Evolutionary conservation across 495 filamentous ascomycete species (phyloP).

Genomic region (Aspergillus ostianus): DNA sequence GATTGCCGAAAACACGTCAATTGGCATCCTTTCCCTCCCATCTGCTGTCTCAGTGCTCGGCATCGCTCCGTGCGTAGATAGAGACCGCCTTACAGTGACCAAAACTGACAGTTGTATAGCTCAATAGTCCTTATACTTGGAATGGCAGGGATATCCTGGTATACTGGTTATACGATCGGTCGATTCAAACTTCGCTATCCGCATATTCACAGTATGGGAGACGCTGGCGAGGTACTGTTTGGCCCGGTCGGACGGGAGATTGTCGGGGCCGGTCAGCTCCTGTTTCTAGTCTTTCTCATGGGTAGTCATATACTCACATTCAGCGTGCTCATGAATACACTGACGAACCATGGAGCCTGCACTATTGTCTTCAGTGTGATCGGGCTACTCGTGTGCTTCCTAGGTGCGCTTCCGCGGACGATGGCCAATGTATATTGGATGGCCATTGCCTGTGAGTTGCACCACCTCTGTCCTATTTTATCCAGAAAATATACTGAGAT

Average conservation of each 20-base stretch:
- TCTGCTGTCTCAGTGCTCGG: conserved; percentile 59
- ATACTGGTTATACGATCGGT: conserved; percentile 36
- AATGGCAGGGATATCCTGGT: conserved; percentile 66
- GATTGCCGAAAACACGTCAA: conserved; percentile 66
- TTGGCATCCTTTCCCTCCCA: conserved; percentile 65
- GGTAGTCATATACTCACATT: conserved; percentile 70
- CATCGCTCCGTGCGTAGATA: conserved; percentile 46
- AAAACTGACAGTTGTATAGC: conserved; percentile 11
- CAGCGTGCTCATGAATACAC: conserved; percentile 60
- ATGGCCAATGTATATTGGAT: conserved; percentile 56
- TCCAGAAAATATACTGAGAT: background rate
- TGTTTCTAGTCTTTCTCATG: conserved; percentile 71
- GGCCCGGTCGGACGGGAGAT: conserved; percentile 63
- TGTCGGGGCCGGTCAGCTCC: conserved; percentile 56
- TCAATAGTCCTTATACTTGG: conserved; percentile 55
- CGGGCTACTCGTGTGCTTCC: conserved; percentile 60
- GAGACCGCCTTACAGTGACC: background rate
- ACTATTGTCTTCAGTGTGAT: conserved; percentile 65
- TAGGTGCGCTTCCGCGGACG: conserved; percentile 64
- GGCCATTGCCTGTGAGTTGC: conserved; percentile 54
- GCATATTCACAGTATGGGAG: conserved; percentile 65
- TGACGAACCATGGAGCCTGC: conserved; percentile 64
- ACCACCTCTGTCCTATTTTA: background rate
- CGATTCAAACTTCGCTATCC: conserved; percentile 37
- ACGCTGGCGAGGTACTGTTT: conserved; percentile 66